phyloP scores from a whole-genome alignment of 2,329 filamentous ascomycete species.

The Talaromyces funiculosus region DNA sequence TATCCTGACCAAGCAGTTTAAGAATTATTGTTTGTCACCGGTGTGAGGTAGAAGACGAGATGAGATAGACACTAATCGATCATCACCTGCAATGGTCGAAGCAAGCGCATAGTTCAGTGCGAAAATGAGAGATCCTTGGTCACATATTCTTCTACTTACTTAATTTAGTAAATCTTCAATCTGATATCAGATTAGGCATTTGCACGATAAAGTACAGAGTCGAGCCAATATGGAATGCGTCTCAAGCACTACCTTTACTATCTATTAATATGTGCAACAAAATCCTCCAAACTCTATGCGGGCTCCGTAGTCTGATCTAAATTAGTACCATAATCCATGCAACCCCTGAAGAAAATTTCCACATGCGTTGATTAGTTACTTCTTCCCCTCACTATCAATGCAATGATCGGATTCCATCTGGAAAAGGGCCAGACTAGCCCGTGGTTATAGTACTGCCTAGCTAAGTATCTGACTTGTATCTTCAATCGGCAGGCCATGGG shows the following conservation, averaged over 20 bases:
- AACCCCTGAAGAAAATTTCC: neutral
- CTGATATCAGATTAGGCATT: neutral
- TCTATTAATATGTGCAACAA: neutral
- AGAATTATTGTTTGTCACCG: no score
- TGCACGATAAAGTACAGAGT: neutral
- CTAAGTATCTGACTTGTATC: neutral
- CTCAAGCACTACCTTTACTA: neutral
- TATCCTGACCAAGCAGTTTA: no score
- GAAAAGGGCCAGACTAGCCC: neutral
- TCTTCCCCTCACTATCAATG: neutral
- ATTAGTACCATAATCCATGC: neutral
- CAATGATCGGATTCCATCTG: neutral
- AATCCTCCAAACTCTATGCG: neutral
- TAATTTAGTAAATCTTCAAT: neutral
- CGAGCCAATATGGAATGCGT: neutral
- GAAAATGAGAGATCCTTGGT: neutral
- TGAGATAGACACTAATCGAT: neutral
- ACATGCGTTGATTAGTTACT: neutral
- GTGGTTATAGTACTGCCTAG: neutral
- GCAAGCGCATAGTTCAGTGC: neutral
- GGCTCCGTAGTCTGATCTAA: neutral
- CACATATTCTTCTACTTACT: neutral
- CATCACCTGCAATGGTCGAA: neutral
- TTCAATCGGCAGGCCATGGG: neutral
- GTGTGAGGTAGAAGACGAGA: neutral